Percentiles rank a stretch among this genome's conserved stretches.
Conservation (phyloP, 106 monocot species). For the Agapanthus africanus region DNA sequence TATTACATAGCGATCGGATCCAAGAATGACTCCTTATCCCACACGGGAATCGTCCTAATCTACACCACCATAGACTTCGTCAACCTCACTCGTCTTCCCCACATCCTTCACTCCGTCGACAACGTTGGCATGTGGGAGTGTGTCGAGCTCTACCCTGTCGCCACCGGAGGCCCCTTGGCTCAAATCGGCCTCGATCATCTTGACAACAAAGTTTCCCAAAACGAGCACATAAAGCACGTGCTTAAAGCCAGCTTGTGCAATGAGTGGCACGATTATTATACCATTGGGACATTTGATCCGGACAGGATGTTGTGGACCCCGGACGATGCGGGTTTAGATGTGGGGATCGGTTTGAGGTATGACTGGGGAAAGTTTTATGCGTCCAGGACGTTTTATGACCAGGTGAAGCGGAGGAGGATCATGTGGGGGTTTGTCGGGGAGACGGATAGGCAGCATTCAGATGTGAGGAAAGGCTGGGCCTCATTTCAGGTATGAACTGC, state of each 20-base stretch:
- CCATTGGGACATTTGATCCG: conserved; percentile 29
- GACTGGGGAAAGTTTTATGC: conserved; percentile 68
- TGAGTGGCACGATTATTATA: conserved; percentile 50
- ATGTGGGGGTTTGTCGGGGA: conserved; percentile 64
- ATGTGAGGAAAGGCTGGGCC: conserved; percentile 57
- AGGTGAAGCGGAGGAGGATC: conserved; percentile 28
- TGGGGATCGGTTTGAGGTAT: conserved; percentile 49
- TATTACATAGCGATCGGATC: conserved; percentile 27
- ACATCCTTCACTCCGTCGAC: conserved; percentile 44
- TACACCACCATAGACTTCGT: conserved; percentile 69
- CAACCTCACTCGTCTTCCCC: conserved; percentile 34
- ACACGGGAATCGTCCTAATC: conserved; percentile 47
- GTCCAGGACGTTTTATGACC: conserved; percentile 56
- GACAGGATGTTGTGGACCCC: conserved; percentile 26
- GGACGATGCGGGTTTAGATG: conserved; percentile 30
- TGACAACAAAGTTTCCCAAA: not conserved
- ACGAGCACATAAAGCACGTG: conserved; percentile 32
- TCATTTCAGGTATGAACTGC: conserved; percentile 37
- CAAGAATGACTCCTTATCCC: conserved; percentile 4
- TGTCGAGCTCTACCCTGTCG: conserved; percentile 79
- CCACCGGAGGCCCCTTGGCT: conserved; percentile 2
- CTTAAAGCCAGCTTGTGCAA: conserved; percentile 61
- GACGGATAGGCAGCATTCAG: conserved; percentile 51
- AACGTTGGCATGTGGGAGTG: conserved; percentile 94
- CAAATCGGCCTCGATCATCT: conserved; percentile 18